Conservation (phyloP, 208 protist species). For the Zelonia costaricensis region DNA sequence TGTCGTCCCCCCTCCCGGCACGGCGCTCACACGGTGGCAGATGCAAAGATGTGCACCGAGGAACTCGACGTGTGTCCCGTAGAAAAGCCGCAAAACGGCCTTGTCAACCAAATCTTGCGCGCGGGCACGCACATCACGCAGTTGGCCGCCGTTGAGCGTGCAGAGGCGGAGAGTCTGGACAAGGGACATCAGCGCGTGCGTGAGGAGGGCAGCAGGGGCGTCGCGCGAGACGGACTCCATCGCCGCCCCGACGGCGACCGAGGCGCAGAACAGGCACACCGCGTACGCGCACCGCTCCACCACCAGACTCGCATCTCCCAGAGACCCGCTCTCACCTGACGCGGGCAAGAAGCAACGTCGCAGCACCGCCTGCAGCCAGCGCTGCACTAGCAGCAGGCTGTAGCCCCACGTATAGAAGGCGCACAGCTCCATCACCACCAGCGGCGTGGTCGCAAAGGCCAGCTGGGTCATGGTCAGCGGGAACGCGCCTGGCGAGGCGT, state of each 20-base stretch:
- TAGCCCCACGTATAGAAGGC: slow-evolving; percentile 16
- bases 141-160: not conserved
- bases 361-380: no score
- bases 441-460: slow-evolving; percentile 8
- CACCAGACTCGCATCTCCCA: not conserved
- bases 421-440: slow-evolving; percentile 4
- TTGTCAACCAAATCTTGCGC: not conserved
- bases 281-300: slow-evolving; percentile 13
- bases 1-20: not conserved
- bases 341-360: slow-evolving; percentile 7
- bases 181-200: slow-evolving; percentile 3
- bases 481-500: slow-evolving; percentile 9
- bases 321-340: not conserved
- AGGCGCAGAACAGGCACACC: slow-evolving; percentile 17
- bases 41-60: slow-evolving; percentile 7
- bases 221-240: slow-evolving; percentile 15
- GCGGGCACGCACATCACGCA: not conserved
- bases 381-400: slow-evolving; percentile 2
- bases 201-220: slow-evolving; percentile 4
- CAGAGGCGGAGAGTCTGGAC: not conserved
- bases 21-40: not conserved
- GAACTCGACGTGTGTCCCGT: slow-evolving; percentile 14
- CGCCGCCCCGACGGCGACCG: slow-evolving; percentile 12
- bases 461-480: slow-evolving; percentile 20
- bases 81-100: slow-evolving; percentile 19